Evolutionary conservation across 345 rosid species (phyloP), one percentile per base, ranked within the genome.

Genomic region (Microcos paniculata): DNA sequence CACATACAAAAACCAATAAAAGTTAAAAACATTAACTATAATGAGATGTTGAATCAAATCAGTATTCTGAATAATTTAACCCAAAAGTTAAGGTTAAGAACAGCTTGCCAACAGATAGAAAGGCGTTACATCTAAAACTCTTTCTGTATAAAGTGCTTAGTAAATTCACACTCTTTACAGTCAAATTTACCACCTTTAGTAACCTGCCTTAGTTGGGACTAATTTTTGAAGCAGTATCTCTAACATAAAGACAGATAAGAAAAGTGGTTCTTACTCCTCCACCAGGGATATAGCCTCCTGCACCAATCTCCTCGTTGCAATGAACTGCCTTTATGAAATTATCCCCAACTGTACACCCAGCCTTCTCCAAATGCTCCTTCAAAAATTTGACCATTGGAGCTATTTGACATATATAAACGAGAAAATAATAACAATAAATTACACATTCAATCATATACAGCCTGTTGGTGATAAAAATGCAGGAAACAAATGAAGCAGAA

Each of bases 381-480:
- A 96, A 79, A 84, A 92, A 90, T 79, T 88, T 90, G 83, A 90
- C 98, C 80, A 76, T 88, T 61, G 99, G 98, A 84, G 84, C 97
- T 96, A 82, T 72, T 5, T 19, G 38, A 73, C 49, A 53, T 35
- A 4, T 10, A 58, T 1, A 15, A 58, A 45, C 9, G 51, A 48
- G 21, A 30, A 24, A 10, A 52, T 35, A 51, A 38, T 46, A 62
- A 46, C 35, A 63, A 67, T 23, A 42, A 16, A 24, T 30, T n/a
- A 24, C 21, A 24, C 52, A 70, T 71, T 33, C 57, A 52, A 8
- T 38, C 63, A 16, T 59, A 56, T 23, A 76, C 33, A 26, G 53
- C 53, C 38, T 77, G 43, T 15, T 18, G 68, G 18, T 57, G 59
- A n/a, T n/a, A 30, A 42, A 21, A 35, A 35, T 62, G 69, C 40